Conservation (phyloP, 345 rosid genomes). For the Citrus australasica region DNA sequence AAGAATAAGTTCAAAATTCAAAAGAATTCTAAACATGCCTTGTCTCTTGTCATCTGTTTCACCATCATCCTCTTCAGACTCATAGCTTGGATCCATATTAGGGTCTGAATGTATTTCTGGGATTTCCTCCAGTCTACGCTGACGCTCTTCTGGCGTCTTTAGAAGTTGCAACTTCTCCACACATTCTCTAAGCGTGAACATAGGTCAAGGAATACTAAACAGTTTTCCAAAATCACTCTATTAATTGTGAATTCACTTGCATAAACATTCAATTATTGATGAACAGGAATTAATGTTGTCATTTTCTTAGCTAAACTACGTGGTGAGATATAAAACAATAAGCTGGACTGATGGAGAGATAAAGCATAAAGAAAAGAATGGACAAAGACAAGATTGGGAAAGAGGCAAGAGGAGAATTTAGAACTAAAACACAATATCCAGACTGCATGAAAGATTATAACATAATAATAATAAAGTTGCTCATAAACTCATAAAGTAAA, state of each 20-base stretch:
- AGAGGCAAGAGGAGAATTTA: neutral
- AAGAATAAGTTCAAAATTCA: neutral
- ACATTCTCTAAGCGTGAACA: constrained; percentile 91
- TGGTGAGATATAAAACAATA: neutral
- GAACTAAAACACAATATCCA: neutral
- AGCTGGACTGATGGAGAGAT: neutral
- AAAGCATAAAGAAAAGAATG: neutral
- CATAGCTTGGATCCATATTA: constrained; percentile 95
- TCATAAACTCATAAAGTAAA: constrained; percentile 24
- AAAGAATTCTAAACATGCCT: constrained; percentile 37
- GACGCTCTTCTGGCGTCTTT: constrained; percentile 93
- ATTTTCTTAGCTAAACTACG: neutral
- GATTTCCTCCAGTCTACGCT: constrained; percentile 83
- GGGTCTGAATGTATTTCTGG: constrained; percentile 98
- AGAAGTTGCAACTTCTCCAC: constrained; percentile 94
- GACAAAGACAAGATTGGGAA: neutral
- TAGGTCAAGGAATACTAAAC: constrained; percentile 54
- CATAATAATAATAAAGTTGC: neutral
- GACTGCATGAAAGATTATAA: neutral
- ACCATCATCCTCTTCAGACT: constrained; percentile 82
- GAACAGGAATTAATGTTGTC: neutral
- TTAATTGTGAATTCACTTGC: neutral
- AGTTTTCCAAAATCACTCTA: neutral
- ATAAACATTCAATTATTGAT: neutral
- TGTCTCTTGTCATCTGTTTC: constrained; percentile 62